phyloP scores from a whole-genome alignment of 1,284 basidiomycete species.

The Garcileccinum viscosum region DNA sequence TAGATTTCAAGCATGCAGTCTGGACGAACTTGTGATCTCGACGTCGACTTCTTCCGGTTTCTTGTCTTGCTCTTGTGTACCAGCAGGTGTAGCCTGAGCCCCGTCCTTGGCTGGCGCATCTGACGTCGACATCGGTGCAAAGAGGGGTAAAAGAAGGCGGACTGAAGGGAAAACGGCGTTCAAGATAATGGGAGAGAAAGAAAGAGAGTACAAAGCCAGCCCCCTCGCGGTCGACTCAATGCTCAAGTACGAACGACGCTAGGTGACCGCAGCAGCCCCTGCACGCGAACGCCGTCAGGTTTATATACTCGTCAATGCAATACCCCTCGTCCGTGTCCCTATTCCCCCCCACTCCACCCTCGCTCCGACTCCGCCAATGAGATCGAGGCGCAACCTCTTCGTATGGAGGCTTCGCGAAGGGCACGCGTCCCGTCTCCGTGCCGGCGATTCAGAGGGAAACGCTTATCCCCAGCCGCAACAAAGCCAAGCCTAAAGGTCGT shows the following conservation, averaged over 20 bases:
- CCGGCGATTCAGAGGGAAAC: constrained; percentile 15
- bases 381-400: constrained; percentile 21
- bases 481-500: constrained; percentile 2
- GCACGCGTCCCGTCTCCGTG: neutral
- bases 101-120: constrained; percentile 8
- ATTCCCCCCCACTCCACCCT: constrained; percentile 21
- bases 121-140: constrained; percentile 22
- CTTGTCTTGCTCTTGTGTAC: constrained; percentile 2
- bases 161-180: neutral
- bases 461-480: constrained; percentile 19
- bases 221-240: neutral
- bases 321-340: neutral
- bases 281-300: constrained; percentile 8
- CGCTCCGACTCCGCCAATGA: constrained; percentile 30
- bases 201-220: neutral
- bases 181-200: neutral
- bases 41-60: constrained; percentile 28
- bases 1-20: neutral
- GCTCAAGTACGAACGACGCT: neutral
- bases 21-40: constrained; percentile 34
- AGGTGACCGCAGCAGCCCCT: constrained; percentile 10
- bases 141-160: neutral
- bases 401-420: constrained; percentile 17
- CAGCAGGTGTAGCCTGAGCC: neutral
- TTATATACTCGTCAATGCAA: constrained; percentile 20